Conservation (phyloP, 2,329 filamentous ascomycete genomes). For the Mycogone perniciosa region DNA sequence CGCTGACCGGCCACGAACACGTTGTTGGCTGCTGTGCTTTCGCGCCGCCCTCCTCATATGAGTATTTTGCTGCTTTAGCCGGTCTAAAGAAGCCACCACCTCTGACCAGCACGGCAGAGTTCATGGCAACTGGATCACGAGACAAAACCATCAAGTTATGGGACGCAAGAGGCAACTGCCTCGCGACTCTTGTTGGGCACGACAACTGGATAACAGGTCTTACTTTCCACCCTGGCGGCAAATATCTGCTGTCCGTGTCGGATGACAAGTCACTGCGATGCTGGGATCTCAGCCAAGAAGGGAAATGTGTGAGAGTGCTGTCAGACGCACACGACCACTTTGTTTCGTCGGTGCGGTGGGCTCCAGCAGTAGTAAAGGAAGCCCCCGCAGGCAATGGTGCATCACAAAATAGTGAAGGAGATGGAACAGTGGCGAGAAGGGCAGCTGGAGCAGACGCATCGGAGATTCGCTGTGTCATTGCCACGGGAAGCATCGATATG, state of each 20-base stretch:
- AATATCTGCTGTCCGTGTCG: constrained; percentile 76
- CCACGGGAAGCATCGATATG: constrained; percentile 78
- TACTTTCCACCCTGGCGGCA: constrained; percentile 85
- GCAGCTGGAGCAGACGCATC: constrained; percentile 24
- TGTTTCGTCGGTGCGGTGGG: constrained; percentile 81
- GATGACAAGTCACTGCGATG: constrained; percentile 91
- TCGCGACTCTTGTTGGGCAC: constrained; percentile 80
- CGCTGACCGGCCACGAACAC: constrained; percentile 81
- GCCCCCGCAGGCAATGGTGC: constrained; percentile 21
- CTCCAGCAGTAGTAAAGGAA: constrained; percentile 44
- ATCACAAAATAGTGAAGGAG: constrained; percentile 18
- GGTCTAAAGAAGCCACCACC: constrained; percentile 78
- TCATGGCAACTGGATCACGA: constrained; percentile 78
- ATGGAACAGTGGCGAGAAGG: constrained; percentile 44
- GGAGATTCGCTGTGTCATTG: constrained; percentile 76
- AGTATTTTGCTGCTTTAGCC: constrained; percentile 66
- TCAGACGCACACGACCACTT: constrained; percentile 76
- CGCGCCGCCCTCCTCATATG: constrained; percentile 72
- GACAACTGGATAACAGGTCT: constrained; percentile 90
- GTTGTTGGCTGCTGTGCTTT: constrained; percentile 82
- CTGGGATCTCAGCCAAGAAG: constrained; percentile 88
- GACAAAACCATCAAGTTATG: constrained; percentile 89
- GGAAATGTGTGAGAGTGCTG: constrained; percentile 78
- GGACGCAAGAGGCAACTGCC: constrained; percentile 75
- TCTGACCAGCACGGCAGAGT: constrained; percentile 70